Evolutionary conservation across 2,329 filamentous ascomycete genomes (phyloP).

Genomic region (Coniella lustricola): DNA sequence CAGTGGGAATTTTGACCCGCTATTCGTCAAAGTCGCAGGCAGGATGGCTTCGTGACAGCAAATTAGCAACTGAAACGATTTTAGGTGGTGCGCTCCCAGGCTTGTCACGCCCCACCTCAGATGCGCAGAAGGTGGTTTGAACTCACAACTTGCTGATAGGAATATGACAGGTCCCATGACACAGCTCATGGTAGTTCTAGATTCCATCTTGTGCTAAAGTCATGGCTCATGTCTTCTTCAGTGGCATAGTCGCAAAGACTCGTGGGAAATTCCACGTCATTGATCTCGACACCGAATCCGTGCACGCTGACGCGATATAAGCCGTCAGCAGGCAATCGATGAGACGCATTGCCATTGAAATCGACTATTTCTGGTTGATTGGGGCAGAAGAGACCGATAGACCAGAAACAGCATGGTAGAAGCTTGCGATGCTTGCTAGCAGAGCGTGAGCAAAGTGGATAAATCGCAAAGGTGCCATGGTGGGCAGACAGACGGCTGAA

Average conservation of each 20-base stretch:
- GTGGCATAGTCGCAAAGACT: background rate
- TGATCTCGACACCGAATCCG: background rate
- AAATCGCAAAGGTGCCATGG: slow-evolving; percentile 9
- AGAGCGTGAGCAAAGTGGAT: background rate
- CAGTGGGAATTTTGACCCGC: background rate
- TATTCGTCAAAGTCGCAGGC: background rate
- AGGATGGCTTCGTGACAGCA: slow-evolving; percentile 7
- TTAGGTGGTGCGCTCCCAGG: background rate
- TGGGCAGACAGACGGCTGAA: background rate
- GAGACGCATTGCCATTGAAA: slow-evolving; percentile 3
- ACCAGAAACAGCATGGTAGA: background rate
- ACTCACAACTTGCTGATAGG: slow-evolving; percentile 11
- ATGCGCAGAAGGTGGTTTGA: background rate
- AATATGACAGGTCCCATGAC: slow-evolving; percentile 4
- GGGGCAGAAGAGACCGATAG: background rate
- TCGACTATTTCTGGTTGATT: background rate
- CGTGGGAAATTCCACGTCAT: background rate
- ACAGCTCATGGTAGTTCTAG: background rate
- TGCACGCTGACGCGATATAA: background rate
- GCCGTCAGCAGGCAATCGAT: background rate
- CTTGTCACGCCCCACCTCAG: background rate
- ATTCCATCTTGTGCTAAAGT: background rate
- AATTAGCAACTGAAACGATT: slow-evolving; percentile 1
- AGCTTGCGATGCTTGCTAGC: background rate
- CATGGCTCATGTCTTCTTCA: background rate